Evolutionary conservation across 768 basidiomycete species (phyloP), one percentile per base, ranked within the genome.

Genomic region (Cyclocybe cylindracea): DNA sequence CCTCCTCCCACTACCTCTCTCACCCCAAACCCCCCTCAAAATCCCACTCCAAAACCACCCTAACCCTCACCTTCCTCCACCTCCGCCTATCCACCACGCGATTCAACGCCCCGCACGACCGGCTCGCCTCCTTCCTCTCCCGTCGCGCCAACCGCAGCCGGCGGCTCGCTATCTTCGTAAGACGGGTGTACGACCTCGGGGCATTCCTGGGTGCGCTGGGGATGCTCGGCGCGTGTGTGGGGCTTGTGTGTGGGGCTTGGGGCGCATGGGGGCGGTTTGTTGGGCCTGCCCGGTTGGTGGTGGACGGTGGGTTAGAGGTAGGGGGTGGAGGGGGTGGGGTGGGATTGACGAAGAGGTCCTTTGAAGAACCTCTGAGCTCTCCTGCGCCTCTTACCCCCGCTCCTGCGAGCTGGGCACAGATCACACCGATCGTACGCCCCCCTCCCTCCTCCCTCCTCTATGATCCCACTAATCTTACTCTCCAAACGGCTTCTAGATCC

Each of bases 401-500:
- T 4, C 11, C 10, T 32, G n/a, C 39, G 44, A 51, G 45, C 16
- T 48, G 46, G 19, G 41, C 44, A 8, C 49, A 54, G 24, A 57
- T 71, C 14, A 60, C 63, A 48, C 72, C 71, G 10, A 68, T 76
- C 36, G 75, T 73, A 46, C 49, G 70, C 67, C n/a, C 14, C 10
- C 33, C 14, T 7, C 24, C 4, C 13, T 16, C 35, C 0, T 10
- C 8, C 16, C 13, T 10, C n/a, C 16, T n/a, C n/a, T n/a, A n/a
- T n/a, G 7, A 18, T 6, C 4, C 11, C 9, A 13, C 24, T 10
- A 49, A 48, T 10, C 16, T 29, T 16, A 36, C 32, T 24, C 35
- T 34, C 16, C 24, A 41, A 24, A 36, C 50, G n/a, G n/a, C 56
- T 16, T 46, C 13, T 57, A 93, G 91, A 84, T 95, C 35, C 92